Percentiles rank a stretch among this genome's conserved stretches.
Evolutionary conservation across 495 filamentous ascomycete species (phyloP).

Genomic region (Aspergillus avenaceus): DNA sequence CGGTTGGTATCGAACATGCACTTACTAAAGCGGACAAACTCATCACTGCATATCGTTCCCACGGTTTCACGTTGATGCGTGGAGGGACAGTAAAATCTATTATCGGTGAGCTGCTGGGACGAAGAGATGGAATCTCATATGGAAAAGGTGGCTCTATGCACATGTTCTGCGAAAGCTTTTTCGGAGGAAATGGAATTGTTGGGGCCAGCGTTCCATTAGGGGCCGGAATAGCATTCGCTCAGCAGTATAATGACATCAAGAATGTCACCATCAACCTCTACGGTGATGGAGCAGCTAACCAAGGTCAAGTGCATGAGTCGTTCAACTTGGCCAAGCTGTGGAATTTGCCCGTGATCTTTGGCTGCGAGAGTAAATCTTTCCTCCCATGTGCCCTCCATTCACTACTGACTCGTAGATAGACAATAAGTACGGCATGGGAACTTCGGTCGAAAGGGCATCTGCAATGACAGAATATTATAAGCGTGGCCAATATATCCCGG

Average conservation of each 20-base stretch:
- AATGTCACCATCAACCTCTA: constrained; percentile 80
- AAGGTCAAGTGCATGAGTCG: constrained; percentile 93
- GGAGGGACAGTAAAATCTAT: constrained; percentile 80
- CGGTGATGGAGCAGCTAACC: constrained; percentile 89
- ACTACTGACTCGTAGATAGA: constrained; percentile 43
- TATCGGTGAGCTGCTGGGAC: constrained; percentile 85
- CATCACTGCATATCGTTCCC: constrained; percentile 92
- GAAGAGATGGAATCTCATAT: constrained; percentile 84
- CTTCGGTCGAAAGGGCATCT: constrained; percentile 77
- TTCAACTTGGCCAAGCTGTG: constrained; percentile 98
- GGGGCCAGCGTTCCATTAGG: constrained; percentile 90
- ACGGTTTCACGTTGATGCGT: constrained; percentile 90
- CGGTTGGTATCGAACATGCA: constrained; percentile 86
- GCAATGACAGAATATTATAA: constrained; percentile 96
- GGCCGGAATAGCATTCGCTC: constrained; percentile 86
- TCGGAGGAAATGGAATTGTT: constrained; percentile 92
- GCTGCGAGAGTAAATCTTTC: constrained; percentile 76
- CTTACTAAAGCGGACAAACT: constrained; percentile 79
- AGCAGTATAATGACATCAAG: constrained; percentile 72
- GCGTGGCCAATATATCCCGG: constrained; percentile 94
- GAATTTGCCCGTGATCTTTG: constrained; percentile 85
- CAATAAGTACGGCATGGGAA: constrained; percentile 98
- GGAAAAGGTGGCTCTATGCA: constrained; percentile 97
- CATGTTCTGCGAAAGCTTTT: constrained; percentile 93
- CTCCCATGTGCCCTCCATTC: background rate